phyloP scores from a whole-genome alignment of 768 basidiomycete species.

The Psilocybe subaeruginosa region DNA sequence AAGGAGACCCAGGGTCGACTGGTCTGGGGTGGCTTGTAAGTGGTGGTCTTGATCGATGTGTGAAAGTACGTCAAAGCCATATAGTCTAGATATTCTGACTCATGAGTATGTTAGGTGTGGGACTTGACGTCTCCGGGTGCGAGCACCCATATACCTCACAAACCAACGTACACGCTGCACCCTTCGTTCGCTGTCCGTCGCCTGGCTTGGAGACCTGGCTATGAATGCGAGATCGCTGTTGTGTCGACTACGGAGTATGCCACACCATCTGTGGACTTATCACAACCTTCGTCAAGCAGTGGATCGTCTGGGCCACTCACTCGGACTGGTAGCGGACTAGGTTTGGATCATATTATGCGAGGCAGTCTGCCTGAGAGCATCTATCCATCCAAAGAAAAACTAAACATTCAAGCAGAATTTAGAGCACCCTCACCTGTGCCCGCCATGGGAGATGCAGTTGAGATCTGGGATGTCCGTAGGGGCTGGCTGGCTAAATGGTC shows the following conservation, averaged over 20 bases:
- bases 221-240: slow-evolving; percentile 75
- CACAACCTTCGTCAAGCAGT: slow-evolving; percentile 13
- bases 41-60: slow-evolving; percentile 76
- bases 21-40: slow-evolving; percentile 78
- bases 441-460: slow-evolving; percentile 59
- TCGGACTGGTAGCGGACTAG: slow-evolving; percentile 31
- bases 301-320: slow-evolving; percentile 23
- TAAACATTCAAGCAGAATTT: slow-evolving; percentile 21
- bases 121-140: slow-evolving; percentile 54
- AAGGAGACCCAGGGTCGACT: slow-evolving; percentile 29
- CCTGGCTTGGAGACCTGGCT: slow-evolving; percentile 76
- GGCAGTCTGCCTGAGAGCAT: slow-evolving; percentile 10
- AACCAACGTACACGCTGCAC: slow-evolving; percentile 72
- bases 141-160: slow-evolving; percentile 55
- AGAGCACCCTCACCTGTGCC: slow-evolving; percentile 8
- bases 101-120: slow-evolving; percentile 52
- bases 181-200: slow-evolving; percentile 76
- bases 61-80: slow-evolving; percentile 54
- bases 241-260: slow-evolving; percentile 66
- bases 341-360: slow-evolving; percentile 29
- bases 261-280: slow-evolving; percentile 27
- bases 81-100: neutral
- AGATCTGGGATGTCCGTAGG: slow-evolving; percentile 87
- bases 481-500: slow-evolving; percentile 86
- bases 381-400: slow-evolving; percentile 19